phyloP scores from a whole-genome alignment of 257 asterid species.

The Primulina tabacum region DNA sequence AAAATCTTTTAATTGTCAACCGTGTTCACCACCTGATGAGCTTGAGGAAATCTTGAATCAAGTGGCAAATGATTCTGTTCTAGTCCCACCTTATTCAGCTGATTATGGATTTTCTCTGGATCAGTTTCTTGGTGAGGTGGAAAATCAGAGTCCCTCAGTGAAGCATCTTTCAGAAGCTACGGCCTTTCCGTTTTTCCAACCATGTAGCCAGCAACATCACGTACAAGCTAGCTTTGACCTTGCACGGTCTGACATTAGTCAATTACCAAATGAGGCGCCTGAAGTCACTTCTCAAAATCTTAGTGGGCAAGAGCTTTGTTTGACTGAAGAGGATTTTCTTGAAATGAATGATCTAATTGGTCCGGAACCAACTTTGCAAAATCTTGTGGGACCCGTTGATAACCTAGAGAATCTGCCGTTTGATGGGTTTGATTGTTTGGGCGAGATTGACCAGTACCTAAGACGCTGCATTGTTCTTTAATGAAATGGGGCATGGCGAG shows the following conservation, averaged over 20 bases:
- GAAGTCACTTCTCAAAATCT: conserved; percentile 30
- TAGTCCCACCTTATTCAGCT: conserved; percentile 26
- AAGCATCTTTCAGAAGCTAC: conserved; percentile 24
- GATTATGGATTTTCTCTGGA: conserved; percentile 24
- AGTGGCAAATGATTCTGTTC: conserved; percentile 37
- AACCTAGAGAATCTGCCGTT: conserved; percentile 23
- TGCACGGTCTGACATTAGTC: conserved; percentile 32
- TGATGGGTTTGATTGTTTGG: conserved; percentile 35
- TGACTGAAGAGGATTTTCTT: conserved; percentile 36
- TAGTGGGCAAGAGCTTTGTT: conserved; percentile 5
- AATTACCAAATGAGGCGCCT: conserved; percentile 29
- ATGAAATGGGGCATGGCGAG: conserved; percentile 26
- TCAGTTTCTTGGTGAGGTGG: conserved; percentile 28
- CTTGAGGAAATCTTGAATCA: conserved; percentile 58
- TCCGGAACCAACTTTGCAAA: conserved; percentile 27
- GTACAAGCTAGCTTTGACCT: conserved; percentile 30
- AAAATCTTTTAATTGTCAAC: conserved; percentile 18
- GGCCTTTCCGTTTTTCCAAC: conserved; percentile 11
- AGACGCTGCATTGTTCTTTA: conserved; percentile 24
- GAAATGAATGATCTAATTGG: conserved; percentile 43
- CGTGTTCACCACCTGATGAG: conserved; percentile 32
- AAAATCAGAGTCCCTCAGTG: conserved; percentile 28
- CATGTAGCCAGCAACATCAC: conserved; percentile 19
- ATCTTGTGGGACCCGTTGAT: conserved; percentile 18
- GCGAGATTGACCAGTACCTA: conserved; percentile 36